A percentile compares a stretch with the other conserved stretches of the same genome.
Evolutionary conservation across 2,329 filamentous ascomycete species (phyloP).

Genomic region (Graphilbum sp.): DNA sequence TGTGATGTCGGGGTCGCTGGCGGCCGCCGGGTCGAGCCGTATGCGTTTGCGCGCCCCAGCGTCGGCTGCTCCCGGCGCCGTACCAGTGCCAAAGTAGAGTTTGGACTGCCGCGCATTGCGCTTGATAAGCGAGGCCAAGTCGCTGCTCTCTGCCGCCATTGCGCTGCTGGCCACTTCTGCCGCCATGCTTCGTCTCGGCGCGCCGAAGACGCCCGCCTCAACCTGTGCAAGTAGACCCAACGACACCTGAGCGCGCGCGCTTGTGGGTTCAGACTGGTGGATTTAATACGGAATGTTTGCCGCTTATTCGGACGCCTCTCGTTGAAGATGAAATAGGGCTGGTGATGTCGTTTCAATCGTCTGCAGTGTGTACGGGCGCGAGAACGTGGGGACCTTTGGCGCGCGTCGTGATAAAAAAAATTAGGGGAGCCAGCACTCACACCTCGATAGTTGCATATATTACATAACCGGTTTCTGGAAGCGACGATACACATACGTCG

Average conservation of each 20-base stretch:
- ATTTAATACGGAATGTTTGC: no score
- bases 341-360: no score
- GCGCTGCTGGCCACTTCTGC: conserved; percentile 14
- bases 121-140: conserved; percentile 21
- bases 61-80: not conserved
- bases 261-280: no score
- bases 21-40: conserved; percentile 20
- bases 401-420: not conserved
- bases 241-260: no score
- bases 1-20: conserved; percentile 20
- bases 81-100: conserved; percentile 18
- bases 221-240: no score
- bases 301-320: not conserved
- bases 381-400: no score
- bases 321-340: not conserved
- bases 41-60: conserved; percentile 14
- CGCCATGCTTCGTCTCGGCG: conserved; percentile 13
- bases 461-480: not conserved
- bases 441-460: not conserved
- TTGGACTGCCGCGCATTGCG: conserved; percentile 24
- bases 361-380: no score
- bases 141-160: conserved; percentile 8
- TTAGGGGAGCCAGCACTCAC: no score
- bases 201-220: no score
- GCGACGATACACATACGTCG: not conserved